These are phyloP conservation scores for Penicillium olsonii DNA, from an alignment of 2,329 filamentous ascomycete genomes.

Conservation along the genomic window DNA sequence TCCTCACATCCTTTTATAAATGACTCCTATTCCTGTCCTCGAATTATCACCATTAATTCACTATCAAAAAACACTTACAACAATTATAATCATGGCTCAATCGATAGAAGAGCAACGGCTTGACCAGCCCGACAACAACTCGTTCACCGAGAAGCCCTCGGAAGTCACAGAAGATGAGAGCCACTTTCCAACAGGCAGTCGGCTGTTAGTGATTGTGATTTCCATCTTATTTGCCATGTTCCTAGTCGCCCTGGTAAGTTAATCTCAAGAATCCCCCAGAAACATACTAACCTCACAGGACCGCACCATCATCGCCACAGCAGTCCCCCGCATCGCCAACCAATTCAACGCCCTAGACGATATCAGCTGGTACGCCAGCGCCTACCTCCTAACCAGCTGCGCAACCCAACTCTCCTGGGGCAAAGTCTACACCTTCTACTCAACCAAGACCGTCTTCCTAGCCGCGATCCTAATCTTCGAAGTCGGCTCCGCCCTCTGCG, in stretches of 20 bases:
- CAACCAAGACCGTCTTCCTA: constrained; percentile 40
- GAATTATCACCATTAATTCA: neutral
- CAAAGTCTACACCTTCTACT: constrained; percentile 38
- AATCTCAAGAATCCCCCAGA: neutral
- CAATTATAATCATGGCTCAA: neutral
- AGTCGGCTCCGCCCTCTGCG: constrained; percentile 41
- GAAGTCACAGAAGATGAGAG: neutral
- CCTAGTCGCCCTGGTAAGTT: constrained; percentile 3
- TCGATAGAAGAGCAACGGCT: neutral
- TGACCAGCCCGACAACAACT: neutral
- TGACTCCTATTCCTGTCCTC: neutral
- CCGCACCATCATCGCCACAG: constrained; percentile 43
- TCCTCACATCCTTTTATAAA: neutral
- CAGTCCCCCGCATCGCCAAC: constrained; percentile 27
- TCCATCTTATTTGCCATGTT: constrained; percentile 12
- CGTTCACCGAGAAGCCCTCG: constrained; percentile 1
- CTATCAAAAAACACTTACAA: neutral
- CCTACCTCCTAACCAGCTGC: constrained; percentile 33
- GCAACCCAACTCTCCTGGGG: constrained; percentile 42
- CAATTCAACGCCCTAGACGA: constrained; percentile 45
- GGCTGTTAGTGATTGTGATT: neutral
- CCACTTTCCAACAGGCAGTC: neutral
- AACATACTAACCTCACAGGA: constrained; percentile 25
- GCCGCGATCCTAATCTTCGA: constrained; percentile 39
- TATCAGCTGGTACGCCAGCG: constrained; percentile 65